A percentile compares a stretch with the other conserved stretches of the same genome.
phyloP scores from a whole-genome alignment of 805 yeast genomes.

The Metschnikowia noctiluminum region DNA sequence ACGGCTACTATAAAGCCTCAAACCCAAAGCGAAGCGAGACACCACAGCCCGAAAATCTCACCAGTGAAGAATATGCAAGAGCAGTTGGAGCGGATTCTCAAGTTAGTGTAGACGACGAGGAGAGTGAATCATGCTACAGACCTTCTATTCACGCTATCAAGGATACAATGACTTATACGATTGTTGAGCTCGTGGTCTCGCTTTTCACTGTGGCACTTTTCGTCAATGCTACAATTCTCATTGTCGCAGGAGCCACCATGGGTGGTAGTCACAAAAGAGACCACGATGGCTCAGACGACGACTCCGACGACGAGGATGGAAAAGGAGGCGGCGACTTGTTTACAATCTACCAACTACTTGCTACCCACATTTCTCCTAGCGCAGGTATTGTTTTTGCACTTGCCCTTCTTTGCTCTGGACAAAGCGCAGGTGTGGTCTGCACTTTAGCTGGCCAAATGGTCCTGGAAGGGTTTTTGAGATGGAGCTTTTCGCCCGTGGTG shows the following conservation, averaged over 20 bases:
- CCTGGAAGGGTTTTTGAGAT: slow-evolving; percentile 80
- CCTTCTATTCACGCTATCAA: slow-evolving; percentile 81
- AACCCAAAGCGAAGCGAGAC: background rate
- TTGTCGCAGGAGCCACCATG: slow-evolving; percentile 88
- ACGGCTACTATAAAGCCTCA: slow-evolving; percentile 49
- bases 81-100: slow-evolving; percentile 4
- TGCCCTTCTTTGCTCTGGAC: slow-evolving; percentile 88
- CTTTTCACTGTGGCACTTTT: slow-evolving; percentile 86
- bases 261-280: slow-evolving; percentile 21
- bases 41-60: slow-evolving; percentile 1
- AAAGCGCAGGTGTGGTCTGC: slow-evolving; percentile 91
- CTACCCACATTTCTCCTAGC: slow-evolving; percentile 68
- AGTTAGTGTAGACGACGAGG: slow-evolving; percentile 9
- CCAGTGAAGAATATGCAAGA: slow-evolving; percentile 13
- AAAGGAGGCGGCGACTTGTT: slow-evolving; percentile 64
- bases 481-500: slow-evolving; percentile 79
- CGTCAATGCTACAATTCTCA: slow-evolving; percentile 84
- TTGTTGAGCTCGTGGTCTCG: slow-evolving; percentile 78
- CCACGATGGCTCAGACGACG: slow-evolving; percentile 18
- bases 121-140: slow-evolving; percentile 44
- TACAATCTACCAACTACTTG: slow-evolving; percentile 71
- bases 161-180: slow-evolving; percentile 75
- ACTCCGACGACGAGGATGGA: slow-evolving; percentile 21
- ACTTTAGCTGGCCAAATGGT: slow-evolving; percentile 94
- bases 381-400: slow-evolving; percentile 89